Evolutionary conservation across 768 basidiomycete genomes (phyloP).

Genomic region (Boletus bicolor): DNA sequence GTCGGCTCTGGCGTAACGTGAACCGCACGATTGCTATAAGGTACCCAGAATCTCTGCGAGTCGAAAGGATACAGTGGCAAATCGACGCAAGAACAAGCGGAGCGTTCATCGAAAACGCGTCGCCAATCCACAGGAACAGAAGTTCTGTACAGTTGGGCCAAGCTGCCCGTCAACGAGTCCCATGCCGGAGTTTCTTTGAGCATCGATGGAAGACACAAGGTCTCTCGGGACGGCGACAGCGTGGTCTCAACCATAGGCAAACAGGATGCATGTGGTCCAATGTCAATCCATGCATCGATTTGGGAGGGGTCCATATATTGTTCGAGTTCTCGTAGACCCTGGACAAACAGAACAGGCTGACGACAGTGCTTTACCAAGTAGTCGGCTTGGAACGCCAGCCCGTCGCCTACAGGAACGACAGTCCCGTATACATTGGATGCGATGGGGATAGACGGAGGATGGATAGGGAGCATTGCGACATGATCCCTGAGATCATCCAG

Average conservation of each 20-base stretch:
- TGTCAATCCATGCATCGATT: slow-evolving; percentile 57
- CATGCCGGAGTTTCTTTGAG: slow-evolving; percentile 43
- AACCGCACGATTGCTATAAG: slow-evolving; percentile 34
- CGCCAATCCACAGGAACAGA: slow-evolving; percentile 50
- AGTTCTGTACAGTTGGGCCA: slow-evolving; percentile 49
- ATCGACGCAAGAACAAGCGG: slow-evolving; percentile 40
- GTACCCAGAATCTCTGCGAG: slow-evolving; percentile 54
- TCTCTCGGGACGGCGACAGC: slow-evolving; percentile 28
- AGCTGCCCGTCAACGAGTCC: slow-evolving; percentile 41
- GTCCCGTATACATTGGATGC: slow-evolving; percentile 60
- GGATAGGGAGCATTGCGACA: slow-evolving; percentile 36
- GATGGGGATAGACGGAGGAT: slow-evolving; percentile 53
- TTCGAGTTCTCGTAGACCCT: slow-evolving; percentile 44
- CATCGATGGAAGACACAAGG: slow-evolving; percentile 48
- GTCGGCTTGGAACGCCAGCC: slow-evolving; percentile 41
- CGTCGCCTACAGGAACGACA: slow-evolving; percentile 52
- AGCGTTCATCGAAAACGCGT: slow-evolving; percentile 46
- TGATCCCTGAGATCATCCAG: slow-evolving; percentile 45
- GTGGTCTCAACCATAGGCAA: slow-evolving; percentile 53
- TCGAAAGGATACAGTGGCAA: slow-evolving; percentile 66
- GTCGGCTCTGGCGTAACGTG: not conserved
- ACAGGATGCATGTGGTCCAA: slow-evolving; percentile 59
- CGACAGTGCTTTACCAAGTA: slow-evolving; percentile 60
- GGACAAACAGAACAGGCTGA: slow-evolving; percentile 53
- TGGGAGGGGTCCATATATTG: slow-evolving; percentile 23